Base-by-base conservation (phyloP, 169 alveolate species). In the Babesia microti region DNA sequence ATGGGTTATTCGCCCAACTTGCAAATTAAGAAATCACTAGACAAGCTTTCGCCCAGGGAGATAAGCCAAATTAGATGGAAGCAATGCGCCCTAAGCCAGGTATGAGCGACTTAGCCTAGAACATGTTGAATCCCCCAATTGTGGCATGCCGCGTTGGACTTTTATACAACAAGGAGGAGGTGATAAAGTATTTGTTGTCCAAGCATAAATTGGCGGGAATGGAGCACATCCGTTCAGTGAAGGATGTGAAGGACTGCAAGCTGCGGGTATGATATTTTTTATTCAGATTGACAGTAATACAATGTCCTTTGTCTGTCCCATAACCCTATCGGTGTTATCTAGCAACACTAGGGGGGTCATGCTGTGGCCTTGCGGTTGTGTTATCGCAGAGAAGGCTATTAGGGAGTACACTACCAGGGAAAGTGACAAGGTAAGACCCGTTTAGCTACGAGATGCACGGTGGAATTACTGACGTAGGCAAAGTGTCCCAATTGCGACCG, bases 1-100 rank as follows among this genome's bases (percentile, higher is more conserved):
- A 83, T 83, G 91, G 91, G 91, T 6, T 83, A 83, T 45, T 48
- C 70, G 28, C 91, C 91, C 7, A 83, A 83, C 48, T 68, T 78
- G 12, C 89, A 78, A 41, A 51, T 72, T 32, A 57, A 57, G 23
- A 69, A 53, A 18, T 56, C 60, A 11, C 72, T 59, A 11, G 87
- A 58, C 40, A 79, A 78, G 40, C 41, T 68, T 2, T 42, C 79
- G 32, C 51, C 68, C 36, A 63, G 71, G 33, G 65, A 71, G 30
- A 32, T 56, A 11, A 36, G 67, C 26, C 82, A 82, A 29, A 43
- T 75, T 18, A 71, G 79, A 46, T 72, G 83, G 81, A 63, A 69
- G 18, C 49, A 68, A 18, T 82, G 90, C 49, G 68, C 82, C 23
- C 42, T 78, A 45, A 67, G 88, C 24, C 79, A 71, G 79, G 90